phyloP scores from a whole-genome alignment of 768 basidiomycete species.

The Crepidotus variabilis region DNA sequence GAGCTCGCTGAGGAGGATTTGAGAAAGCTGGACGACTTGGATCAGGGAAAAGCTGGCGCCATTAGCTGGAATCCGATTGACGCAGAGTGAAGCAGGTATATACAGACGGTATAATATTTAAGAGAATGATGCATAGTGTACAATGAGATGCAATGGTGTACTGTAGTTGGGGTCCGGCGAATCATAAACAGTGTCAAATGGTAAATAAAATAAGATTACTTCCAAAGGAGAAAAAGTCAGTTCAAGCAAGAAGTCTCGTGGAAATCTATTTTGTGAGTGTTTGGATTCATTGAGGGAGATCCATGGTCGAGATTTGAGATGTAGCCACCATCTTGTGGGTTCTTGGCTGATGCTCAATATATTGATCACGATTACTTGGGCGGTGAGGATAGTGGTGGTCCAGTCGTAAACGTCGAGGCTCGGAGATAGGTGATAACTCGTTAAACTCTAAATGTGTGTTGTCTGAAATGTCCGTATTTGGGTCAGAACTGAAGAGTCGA shows the following conservation, averaged over 20 bases:
- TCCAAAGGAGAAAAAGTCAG: no score
- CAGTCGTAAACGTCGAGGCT: not conserved
- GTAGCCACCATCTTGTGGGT: not conserved
- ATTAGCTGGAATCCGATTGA: constrained; percentile 85
- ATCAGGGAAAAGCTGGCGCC: constrained; percentile 69
- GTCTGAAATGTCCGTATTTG: constrained; percentile 1
- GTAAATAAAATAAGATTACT: no score
- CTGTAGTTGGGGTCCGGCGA: no score
- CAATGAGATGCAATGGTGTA: not conserved
- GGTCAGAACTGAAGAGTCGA: constrained; percentile 13
- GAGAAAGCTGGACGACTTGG: constrained; percentile 58
- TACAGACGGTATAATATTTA: not conserved
- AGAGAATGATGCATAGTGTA: not conserved
- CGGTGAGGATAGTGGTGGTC: not conserved
- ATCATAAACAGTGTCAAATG: no score
- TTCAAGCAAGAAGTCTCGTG: no score
- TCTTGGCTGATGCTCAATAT: not conserved
- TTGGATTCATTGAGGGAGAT: not conserved
- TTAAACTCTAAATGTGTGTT: constrained; percentile 13
- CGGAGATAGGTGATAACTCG: constrained; percentile 13
- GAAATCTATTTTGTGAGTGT: not conserved
- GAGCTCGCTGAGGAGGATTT: constrained; percentile 66
- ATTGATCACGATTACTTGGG: not conserved
- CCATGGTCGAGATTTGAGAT: not conserved
- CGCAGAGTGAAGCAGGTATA: constrained; percentile 24